Conservation (phyloP, 768 basidiomycete species). For the Lactarius akahatsu region DNA sequence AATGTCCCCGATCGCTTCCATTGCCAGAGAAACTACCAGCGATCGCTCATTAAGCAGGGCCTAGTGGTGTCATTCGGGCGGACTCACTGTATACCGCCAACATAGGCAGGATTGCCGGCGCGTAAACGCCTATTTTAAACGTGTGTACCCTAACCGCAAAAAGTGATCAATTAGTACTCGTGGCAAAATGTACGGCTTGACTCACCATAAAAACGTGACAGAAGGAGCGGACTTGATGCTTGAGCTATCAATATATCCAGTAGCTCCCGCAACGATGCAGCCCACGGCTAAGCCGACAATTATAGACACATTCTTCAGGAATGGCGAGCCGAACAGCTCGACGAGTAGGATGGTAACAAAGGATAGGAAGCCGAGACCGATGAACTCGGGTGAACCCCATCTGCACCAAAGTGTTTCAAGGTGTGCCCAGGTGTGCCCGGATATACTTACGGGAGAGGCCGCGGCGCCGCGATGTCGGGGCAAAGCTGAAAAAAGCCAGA, state of each 20-base stretch:
- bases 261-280: conserved; percentile 76
- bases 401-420: conserved; percentile 33
- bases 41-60: not conserved
- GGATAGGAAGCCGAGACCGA: conserved; percentile 83
- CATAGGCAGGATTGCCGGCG: conserved; percentile 64
- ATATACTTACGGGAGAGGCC: conserved; percentile 55
- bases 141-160: conserved; percentile 55
- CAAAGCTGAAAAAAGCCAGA: conserved; percentile 70
- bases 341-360: conserved; percentile 75
- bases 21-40: conserved; percentile 60
- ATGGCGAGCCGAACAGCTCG: conserved; percentile 82
- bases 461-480: conserved; percentile 66
- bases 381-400: conserved; percentile 82
- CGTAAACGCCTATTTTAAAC: conserved; percentile 75
- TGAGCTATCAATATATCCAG: conserved; percentile 71
- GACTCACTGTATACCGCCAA: conserved; percentile 54
- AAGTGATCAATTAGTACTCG: not conserved
- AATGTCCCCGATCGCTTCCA: conserved; percentile 87
- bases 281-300: conserved; percentile 75
- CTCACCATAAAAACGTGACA: conserved; percentile 78
- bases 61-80: conserved; percentile 23
- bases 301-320: conserved; percentile 77
- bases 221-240: conserved; percentile 66
- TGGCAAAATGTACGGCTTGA: conserved; percentile 1
- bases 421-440: not conserved